Evolutionary conservation across 495 filamentous ascomycete species (phyloP).

Genomic region (Aspergillus ellipticus): DNA sequence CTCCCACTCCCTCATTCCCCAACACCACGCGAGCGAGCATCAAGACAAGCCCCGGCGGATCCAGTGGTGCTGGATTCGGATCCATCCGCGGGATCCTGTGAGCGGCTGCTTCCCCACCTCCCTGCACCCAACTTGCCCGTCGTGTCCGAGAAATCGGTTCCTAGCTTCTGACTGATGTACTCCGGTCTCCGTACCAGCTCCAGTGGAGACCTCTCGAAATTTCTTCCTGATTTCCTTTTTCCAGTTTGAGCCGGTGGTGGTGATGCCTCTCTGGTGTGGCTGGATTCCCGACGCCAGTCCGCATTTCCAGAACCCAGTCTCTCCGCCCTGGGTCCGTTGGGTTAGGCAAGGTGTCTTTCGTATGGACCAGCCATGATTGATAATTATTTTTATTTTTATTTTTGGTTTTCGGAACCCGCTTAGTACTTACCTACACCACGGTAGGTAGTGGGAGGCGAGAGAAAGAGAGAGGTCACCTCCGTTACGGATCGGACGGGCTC

Average conservation of each 20-base stretch:
- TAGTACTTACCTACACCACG: too few species aligned
- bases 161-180: conserved; percentile 15
- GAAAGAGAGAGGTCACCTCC: neutral
- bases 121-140: conserved; percentile 16
- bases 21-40: conserved; percentile 22
- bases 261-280: neutral
- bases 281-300: conserved; percentile 12
- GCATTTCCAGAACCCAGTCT: conserved; percentile 9
- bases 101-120: conserved; percentile 18
- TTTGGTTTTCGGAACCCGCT: neutral
- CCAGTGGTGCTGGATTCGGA: conserved; percentile 20
- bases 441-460: too few species aligned
- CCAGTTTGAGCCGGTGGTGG: conserved; percentile 9
- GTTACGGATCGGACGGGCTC: conserved; percentile 1
- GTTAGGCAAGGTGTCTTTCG: neutral
- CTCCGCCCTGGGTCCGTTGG: neutral
- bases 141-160: conserved; percentile 19
- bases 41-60: conserved; percentile 18
- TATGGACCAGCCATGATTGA: neutral
- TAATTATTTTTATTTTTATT: neutral
- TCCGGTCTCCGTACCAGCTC: conserved; percentile 12
- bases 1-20: too few species aligned
- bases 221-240: conserved; percentile 13
- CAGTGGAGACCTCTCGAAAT: conserved; percentile 17
- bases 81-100: conserved; percentile 21